Evolutionary conservation across 164 flowering plant species (phyloP).

Genomic region (Dillenia suffruticosa): DNA sequence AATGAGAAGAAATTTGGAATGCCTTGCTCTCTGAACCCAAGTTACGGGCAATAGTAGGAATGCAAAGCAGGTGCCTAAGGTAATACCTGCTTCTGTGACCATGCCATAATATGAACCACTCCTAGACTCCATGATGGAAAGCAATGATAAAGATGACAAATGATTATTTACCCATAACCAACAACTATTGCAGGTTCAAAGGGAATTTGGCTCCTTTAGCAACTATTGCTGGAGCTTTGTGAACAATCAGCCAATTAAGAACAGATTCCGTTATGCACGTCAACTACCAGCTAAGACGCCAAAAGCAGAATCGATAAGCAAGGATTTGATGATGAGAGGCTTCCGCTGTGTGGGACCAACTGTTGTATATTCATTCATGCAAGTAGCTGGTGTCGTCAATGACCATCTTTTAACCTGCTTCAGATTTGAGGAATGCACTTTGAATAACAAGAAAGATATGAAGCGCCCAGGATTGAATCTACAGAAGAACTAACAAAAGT

Average conservation of each 20-base stretch:
- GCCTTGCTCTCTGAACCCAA: constrained; percentile 70
- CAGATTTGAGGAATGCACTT: constrained; percentile 59
- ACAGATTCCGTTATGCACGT: constrained; percentile 59
- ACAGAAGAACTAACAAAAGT: constrained; percentile 16
- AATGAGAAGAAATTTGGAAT: constrained; percentile 50
- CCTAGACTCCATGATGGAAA: too few relatives aligned
- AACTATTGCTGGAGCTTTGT: constrained; percentile 84
- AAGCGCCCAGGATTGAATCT: constrained; percentile 20
- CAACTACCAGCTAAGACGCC: constrained; percentile 88
- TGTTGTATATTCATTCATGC: constrained; percentile 84
- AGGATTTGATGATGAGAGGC: constrained; percentile 80
- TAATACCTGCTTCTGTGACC: constrained; percentile 13
- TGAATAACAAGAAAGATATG: constrained; percentile 13
- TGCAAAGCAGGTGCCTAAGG: constrained; percentile 72
- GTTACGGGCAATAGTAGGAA: constrained; percentile 76
- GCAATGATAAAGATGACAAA: too few relatives aligned
- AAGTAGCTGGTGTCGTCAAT: constrained; percentile 74
- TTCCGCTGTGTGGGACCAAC: constrained; percentile 86
- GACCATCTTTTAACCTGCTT: constrained; percentile 77
- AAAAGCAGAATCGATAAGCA: constrained; percentile 80
- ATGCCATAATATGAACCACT: neutral
- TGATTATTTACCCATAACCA: neutral
- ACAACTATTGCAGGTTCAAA: constrained; percentile 48
- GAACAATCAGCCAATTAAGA: constrained; percentile 59
- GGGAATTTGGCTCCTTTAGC: constrained; percentile 78